Evolutionary conservation across 805 yeast genomes (phyloP), one percentile per base, ranked within the genome.

Genomic region (Sugiyamaella valdiviana): DNA sequence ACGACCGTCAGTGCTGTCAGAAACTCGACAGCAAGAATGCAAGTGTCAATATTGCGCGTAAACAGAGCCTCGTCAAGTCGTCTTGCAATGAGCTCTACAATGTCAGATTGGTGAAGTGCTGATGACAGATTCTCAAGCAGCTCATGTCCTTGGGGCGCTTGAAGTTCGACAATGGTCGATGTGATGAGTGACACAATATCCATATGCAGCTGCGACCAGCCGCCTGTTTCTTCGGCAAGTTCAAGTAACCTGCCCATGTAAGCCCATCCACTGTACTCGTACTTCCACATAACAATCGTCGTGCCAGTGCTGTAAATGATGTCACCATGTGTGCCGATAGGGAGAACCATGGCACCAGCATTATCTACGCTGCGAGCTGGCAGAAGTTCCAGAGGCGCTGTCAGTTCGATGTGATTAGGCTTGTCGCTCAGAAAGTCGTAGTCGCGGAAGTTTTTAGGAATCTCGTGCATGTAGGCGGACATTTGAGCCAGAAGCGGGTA

Each of bases 191-290:
- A 23, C 2, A 41, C 26, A 24, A 40, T 45, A 21, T 44, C 39
- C 10, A 10, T 15, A 7, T n/a, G 29, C n/a, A 43, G 60, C 58
- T 57, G 47, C 17, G 50, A 46, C 46, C 67, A 69, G 0, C 77
- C 49, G 38, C 43, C 42, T 22, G 16, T 51, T 51, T 42, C 61
- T 70, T 56, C 57, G 7, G 83, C 65, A 54, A 83, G 83, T 55
- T 85, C 89, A 26, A 90, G 64, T 0, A 85, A 68, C 57, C 95
- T 75, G 1, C 97, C 97, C 15, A 91, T 57, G 22, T 85, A 66
- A 0, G 95, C 77, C 95, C 97, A 89, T 1, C 97, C 97, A 60
- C 82, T 85, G 62, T 82, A 88, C 2, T 75, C 73, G 61, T 83
- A 78, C 22, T 82, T 67, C 67, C 93, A 89, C 7, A 68, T 56